Conservation (phyloP, 108 stramenopile species). For the Skeletonema marinoi region DNA sequence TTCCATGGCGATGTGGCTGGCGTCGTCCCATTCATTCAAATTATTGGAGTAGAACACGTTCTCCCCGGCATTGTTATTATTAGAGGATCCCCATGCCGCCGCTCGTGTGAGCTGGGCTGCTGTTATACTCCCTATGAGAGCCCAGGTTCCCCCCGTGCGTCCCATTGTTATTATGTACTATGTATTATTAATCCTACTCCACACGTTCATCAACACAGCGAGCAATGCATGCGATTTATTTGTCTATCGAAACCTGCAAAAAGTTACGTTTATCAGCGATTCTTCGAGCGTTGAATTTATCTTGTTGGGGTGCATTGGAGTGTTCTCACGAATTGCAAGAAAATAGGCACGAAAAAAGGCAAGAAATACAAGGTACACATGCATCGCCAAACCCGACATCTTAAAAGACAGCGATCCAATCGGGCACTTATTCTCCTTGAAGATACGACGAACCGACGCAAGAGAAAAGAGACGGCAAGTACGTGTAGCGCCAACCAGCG, state of each 20-base stretch:
- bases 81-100: slow-evolving; percentile 42
- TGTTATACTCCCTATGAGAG: slow-evolving; percentile 8
- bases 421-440: neutral
- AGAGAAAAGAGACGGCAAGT: neutral
- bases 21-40: slow-evolving; percentile 58
- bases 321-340: too few relatives aligned
- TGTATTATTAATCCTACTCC: too few relatives aligned
- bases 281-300: too few relatives aligned
- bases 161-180: neutral
- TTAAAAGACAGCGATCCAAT: neutral
- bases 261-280: too few relatives aligned
- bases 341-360: too few relatives aligned
- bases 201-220: too few relatives aligned
- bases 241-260: too few relatives aligned
- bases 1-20: slow-evolving; percentile 60
- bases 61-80: slow-evolving; percentile 1
- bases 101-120: slow-evolving; percentile 9
- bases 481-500: neutral
- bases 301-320: too few relatives aligned
- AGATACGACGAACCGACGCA: too few relatives aligned
- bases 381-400: too few relatives aligned
- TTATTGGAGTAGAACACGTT: slow-evolving; percentile 50
- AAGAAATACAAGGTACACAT: too few relatives aligned
- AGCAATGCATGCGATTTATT: too few relatives aligned
- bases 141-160: slow-evolving; percentile 8